Evolutionary conservation across 2,329 filamentous ascomycete genomes (phyloP).

Genomic region (Fusarium napiforme): DNA sequence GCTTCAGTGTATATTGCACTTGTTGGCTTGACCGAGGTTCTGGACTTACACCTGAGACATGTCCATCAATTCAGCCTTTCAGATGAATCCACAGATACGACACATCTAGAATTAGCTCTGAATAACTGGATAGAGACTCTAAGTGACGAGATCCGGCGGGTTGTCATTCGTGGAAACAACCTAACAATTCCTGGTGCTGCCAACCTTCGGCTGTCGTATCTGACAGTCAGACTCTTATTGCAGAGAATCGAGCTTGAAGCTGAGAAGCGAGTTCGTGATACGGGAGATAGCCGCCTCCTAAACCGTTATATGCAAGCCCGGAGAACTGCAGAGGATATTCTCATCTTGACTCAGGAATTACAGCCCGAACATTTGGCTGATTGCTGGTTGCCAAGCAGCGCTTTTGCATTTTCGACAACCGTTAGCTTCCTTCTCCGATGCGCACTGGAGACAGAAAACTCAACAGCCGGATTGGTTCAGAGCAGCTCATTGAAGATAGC

Average conservation of each 20-base stretch:
- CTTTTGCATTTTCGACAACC: conserved; percentile 61
- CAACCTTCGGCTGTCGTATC: conserved; percentile 63
- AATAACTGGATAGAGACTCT: conserved; percentile 59
- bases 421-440: conserved; percentile 62
- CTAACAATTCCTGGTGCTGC: conserved; percentile 57
- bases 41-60: conserved; percentile 47
- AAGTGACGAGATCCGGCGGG: conserved; percentile 49
- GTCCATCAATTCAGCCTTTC: conserved; percentile 51
- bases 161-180: conserved; percentile 56
- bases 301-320: conserved; percentile 55
- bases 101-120: conserved; percentile 52
- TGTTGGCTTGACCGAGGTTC: conserved; percentile 55
- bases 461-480: conserved; percentile 48
- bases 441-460: conserved; percentile 57
- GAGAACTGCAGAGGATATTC: conserved; percentile 60
- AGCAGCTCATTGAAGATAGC: conserved; percentile 57
- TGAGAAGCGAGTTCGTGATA: conserved; percentile 44
- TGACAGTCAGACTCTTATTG: conserved; percentile 59
- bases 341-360: conserved; percentile 59
- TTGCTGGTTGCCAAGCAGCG: conserved; percentile 61
- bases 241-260: conserved; percentile 60
- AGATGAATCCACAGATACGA: conserved; percentile 39
- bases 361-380: conserved; percentile 55
- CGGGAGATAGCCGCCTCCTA: conserved; percentile 38
- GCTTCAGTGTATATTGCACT: conserved; percentile 58